Evolutionary conservation across 495 filamentous ascomycete species (phyloP).

Genomic region (Amniculicola lignicola): DNA sequence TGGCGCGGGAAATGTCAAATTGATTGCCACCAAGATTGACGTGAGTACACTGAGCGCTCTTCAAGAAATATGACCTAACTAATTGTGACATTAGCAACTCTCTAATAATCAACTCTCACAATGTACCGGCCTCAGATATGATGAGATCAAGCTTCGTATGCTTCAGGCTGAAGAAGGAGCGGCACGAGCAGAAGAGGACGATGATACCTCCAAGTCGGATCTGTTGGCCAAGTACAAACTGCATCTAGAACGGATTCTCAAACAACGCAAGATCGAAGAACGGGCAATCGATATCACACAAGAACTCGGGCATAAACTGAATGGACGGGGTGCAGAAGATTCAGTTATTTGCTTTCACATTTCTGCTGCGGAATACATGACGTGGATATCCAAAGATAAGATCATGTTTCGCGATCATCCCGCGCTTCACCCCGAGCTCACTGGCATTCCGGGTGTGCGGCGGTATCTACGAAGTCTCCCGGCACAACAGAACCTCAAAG

Average conservation of each 20-base stretch:
- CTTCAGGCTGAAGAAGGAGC: neutral
- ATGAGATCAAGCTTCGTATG: conserved; percentile 1
- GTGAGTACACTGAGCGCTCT: conserved; percentile 1
- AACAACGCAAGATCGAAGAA: neutral
- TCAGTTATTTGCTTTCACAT: neutral
- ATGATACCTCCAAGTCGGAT: neutral
- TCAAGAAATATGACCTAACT: neutral
- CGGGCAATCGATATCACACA: neutral
- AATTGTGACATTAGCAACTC: neutral
- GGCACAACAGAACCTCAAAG: neutral
- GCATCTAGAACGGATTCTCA: neutral
- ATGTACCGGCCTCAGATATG: neutral
- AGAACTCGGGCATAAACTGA: neutral
- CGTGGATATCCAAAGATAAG: neutral
- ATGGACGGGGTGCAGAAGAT: neutral
- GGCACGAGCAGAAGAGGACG: neutral
- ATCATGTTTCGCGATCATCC: neutral
- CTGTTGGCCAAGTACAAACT: neutral
- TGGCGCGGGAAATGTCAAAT: neutral
- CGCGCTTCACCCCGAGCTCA: neutral
- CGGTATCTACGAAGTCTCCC: neutral
- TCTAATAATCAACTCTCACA: neutral
- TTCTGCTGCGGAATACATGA: conserved; percentile 1
- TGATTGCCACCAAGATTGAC: conserved; percentile 23
- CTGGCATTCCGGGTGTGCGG: conserved; percentile 1